Percentiles rank a stretch among this genome's conserved stretches.
These are phyloP conservation scores for Phytophthora kernoviae DNA, from an alignment of 352 stramenopile genomes.

Conservation along the genomic window DNA sequence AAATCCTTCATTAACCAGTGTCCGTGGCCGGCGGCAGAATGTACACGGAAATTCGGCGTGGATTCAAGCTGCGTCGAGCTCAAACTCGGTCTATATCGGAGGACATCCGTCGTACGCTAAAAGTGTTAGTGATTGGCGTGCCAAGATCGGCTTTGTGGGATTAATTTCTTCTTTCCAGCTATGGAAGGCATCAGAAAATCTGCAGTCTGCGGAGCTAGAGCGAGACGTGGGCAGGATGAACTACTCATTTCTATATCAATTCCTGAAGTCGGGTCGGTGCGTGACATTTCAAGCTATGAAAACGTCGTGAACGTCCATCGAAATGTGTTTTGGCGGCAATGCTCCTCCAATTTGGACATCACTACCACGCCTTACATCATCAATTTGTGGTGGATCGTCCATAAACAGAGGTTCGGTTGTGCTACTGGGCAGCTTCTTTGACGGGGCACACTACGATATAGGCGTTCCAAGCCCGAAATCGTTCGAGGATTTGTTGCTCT, in stretches of 20 bases:
- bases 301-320: conserved; percentile 44
- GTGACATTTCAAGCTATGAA: conserved; percentile 39
- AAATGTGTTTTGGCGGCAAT: conserved; percentile 64
- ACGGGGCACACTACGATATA: conserved; percentile 58
- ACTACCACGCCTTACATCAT: neutral
- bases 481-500: conserved; percentile 65
- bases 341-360: conserved; percentile 40
- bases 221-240: neutral
- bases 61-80: conserved; percentile 27
- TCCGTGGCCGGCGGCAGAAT: conserved; percentile 10
- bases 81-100: conserved; percentile 57
- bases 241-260: conserved; percentile 27
- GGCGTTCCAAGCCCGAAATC: conserved; percentile 40
- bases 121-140: conserved; percentile 55
- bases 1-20: neutral
- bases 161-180: conserved; percentile 41
- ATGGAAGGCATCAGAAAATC: conserved; percentile 17
- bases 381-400: neutral
- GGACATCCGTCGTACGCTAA: conserved; percentile 54
- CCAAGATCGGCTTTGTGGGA: conserved; percentile 56
- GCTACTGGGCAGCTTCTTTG: conserved; percentile 62
- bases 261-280: conserved; percentile 29
- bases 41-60: conserved; percentile 17
- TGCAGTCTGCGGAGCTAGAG: neutral
- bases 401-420: conserved; percentile 25